These are phyloP conservation scores for Calocera cornea DNA, from an alignment of 768 basidiomycete genomes.

Conservation along the genomic window DNA sequence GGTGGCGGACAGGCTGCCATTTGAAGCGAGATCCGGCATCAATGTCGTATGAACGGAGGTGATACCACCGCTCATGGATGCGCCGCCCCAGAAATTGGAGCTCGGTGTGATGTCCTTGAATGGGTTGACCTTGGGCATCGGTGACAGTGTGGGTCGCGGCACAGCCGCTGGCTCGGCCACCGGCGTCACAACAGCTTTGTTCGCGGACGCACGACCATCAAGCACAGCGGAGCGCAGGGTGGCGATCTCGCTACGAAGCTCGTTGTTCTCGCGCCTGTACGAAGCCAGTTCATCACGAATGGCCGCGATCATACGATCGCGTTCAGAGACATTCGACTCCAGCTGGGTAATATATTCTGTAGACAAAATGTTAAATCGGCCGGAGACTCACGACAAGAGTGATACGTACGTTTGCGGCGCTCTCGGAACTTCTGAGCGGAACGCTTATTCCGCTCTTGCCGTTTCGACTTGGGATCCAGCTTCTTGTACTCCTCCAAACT, in stretches of 20 bases:
- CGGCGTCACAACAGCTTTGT: slow-evolving; percentile 34
- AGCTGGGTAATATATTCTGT: slow-evolving; percentile 88
- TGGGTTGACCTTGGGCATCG: slow-evolving; percentile 48
- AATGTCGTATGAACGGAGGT: slow-evolving; percentile 78
- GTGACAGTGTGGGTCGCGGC: slow-evolving; percentile 13
- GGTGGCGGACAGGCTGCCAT: slow-evolving; percentile 4
- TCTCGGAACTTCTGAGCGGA: slow-evolving; percentile 92
- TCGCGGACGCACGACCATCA: slow-evolving; percentile 42
- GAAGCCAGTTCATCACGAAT: slow-evolving; percentile 73
- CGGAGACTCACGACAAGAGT: slow-evolving; percentile 5
- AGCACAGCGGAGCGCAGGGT: slow-evolving; percentile 63
- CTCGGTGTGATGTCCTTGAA: slow-evolving; percentile 58
- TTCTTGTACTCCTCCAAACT: slow-evolving; percentile 89
- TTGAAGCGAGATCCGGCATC: slow-evolving; percentile 49
- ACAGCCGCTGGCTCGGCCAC: slow-evolving; percentile 15
- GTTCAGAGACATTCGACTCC: slow-evolving; percentile 83
- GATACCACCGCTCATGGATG: slow-evolving; percentile 34
- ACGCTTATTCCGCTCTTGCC: slow-evolving; percentile 94
- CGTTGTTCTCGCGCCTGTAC: slow-evolving; percentile 67
- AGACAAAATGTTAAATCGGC: background rate
- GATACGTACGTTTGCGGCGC: slow-evolving; percentile 62
- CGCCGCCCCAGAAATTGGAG: slow-evolving; percentile 79
- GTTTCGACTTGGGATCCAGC: slow-evolving; percentile 89
- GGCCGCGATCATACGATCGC: slow-evolving; percentile 78
- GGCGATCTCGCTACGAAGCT: slow-evolving; percentile 62